A percentile compares a stretch with the other conserved stretches of the same genome.
These are phyloP conservation scores for Paramecium tetraurelia DNA, from an alignment of 73 alveolate species.

Conservation along the genomic window DNA sequence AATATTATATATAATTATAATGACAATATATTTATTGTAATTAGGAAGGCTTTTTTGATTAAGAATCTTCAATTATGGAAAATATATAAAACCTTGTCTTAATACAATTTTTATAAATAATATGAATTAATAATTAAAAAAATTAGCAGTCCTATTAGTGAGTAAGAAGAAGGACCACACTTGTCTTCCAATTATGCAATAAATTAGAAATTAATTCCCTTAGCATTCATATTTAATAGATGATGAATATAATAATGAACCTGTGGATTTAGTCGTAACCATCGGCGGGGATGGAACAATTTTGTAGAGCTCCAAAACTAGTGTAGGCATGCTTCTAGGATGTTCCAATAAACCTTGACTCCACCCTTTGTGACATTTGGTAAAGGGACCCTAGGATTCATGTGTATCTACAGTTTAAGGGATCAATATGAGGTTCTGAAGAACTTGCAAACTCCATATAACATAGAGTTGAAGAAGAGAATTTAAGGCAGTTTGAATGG, in stretches of 20 bases:
- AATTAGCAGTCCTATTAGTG: slow-evolving; percentile 18
- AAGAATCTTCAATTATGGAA: background rate
- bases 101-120: background rate
- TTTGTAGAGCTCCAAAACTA: slow-evolving; percentile 32
- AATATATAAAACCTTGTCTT: background rate
- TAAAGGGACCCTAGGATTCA: slow-evolving; percentile 63
- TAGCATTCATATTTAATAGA: background rate
- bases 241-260: slow-evolving; percentile 11
- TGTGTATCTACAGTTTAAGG: slow-evolving; percentile 47
- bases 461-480: slow-evolving; percentile 22
- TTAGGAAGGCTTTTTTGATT: background rate
- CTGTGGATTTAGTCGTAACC: slow-evolving; percentile 44
- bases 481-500: slow-evolving; percentile 22
- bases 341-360: slow-evolving; percentile 35
- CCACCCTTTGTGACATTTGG: slow-evolving; percentile 57
- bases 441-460: slow-evolving; percentile 1
- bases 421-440: background rate
- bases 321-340: slow-evolving; percentile 40
- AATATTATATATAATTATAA: background rate
- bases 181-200: background rate
- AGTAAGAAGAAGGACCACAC: background rate
- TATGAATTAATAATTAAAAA: slow-evolving; percentile 13
- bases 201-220: background rate
- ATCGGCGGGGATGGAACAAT: slow-evolving; percentile 65
- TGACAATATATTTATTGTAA: background rate